Evolutionary conservation across 495 filamentous ascomycete species (phyloP), one percentile per base, ranked within the genome.

Genomic region (Neurospora hispaniola): DNA sequence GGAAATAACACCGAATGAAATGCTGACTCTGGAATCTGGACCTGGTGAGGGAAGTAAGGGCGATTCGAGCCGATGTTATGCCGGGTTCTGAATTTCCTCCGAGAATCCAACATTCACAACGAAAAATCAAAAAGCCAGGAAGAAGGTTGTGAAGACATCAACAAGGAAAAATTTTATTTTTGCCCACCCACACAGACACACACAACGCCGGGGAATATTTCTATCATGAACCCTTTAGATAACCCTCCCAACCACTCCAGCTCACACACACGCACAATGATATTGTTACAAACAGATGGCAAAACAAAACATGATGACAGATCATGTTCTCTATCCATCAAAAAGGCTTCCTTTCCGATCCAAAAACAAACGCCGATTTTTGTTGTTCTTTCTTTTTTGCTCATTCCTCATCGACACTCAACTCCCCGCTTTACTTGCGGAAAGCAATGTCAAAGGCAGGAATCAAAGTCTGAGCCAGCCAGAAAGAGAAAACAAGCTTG

Each of bases 401-500:
- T 31, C 27, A 31, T 31, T 31, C 27, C 27, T 31, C 27, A 31
- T 31, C 27, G 27, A 31, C 27, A 31, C 27, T 31, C 1, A 31
- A 31, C 27, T 31, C 27, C 27, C 54, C 5, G 3, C 3, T 4
- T 66, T 66, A 66, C 54, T 66, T 66, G 6, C 14, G 12, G 70
- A 80, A 79, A 5, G 77, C 77, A 39, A 69, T 46, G 43, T 89
- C 87, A 71, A 89, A 89, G 10, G 86, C 83, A 3, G 86, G 87
- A 80, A 97, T 97, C 76, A 97, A 84, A 59, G 93, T 97, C 86
- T 97, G 94, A 73, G 94, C 96, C 76, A 99, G 88, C 96, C 96
- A 99, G 89, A 99, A 99, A 76, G 94, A 97, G 88, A 99, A 99
- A 72, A 98, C 94, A 70, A 99, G 86, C 88, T 99, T 99, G 74